Evolutionary conservation across 2,329 filamentous ascomycete species (phyloP).

Genomic region (Exophiala alcalophila): DNA sequence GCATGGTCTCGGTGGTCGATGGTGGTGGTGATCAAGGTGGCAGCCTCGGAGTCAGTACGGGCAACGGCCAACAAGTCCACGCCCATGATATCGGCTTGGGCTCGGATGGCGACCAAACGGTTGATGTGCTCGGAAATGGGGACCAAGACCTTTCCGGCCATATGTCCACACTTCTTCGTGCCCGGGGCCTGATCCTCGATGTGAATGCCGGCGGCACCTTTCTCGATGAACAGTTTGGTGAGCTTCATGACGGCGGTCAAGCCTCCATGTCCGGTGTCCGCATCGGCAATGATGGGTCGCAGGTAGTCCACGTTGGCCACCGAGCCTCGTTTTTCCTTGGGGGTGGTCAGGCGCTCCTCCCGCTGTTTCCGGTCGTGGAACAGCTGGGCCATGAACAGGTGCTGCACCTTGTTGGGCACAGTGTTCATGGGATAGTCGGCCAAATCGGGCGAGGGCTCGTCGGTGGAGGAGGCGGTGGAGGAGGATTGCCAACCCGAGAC

Average conservation of each 20-base stretch:
- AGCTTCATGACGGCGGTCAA: conserved; percentile 99
- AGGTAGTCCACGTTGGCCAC: conserved; percentile 87
- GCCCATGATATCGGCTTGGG: conserved; percentile 99
- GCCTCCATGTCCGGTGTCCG: conserved; percentile 94
- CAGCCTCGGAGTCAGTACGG: conserved; percentile 94
- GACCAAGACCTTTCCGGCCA: conserved; percentile 97
- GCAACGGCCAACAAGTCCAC: conserved; percentile 86
- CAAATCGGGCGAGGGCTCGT: conserved; percentile 95
- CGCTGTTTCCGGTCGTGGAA: conserved; percentile 99
- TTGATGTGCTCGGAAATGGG: conserved; percentile 98
- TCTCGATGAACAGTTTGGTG: conserved; percentile 95
- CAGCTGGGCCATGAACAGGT: conserved; percentile 96
- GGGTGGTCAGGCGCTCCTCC: conserved; percentile 79
- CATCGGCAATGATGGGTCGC: conserved; percentile 92
- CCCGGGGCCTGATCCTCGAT: conserved; percentile 98
- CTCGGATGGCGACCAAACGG: conserved; percentile 90
- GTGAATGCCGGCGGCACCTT: conserved; percentile 94
- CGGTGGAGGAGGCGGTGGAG: conserved; percentile 88
- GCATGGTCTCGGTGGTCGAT: conserved; percentile 94
- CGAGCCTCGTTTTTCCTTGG: conserved; percentile 68
- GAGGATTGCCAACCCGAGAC: conserved; percentile 99
- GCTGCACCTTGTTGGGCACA: conserved; percentile 95
- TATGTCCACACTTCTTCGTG: conserved; percentile 99
- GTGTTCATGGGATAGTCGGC: conserved; percentile 98
- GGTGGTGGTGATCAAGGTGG: conserved; percentile 92